A percentile compares a stretch with the other conserved stretches of the same genome.
Conservation (phyloP, 1,284 basidiomycete species). For the Leucoagaricus sp. region DNA sequence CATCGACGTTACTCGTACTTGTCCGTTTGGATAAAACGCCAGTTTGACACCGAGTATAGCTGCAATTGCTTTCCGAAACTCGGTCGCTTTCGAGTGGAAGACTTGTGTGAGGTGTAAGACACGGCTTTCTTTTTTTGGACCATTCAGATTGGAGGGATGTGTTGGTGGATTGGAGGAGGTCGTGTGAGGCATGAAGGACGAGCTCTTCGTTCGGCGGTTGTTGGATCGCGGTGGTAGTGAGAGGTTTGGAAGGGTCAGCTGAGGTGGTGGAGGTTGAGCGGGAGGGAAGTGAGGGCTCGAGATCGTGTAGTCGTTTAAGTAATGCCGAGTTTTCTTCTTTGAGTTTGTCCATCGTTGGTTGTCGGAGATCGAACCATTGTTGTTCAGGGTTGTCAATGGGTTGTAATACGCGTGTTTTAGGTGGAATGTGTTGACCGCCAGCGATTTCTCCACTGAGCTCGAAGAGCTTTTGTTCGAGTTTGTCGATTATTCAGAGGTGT, state of each 20-base stretch:
- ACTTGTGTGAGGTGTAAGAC: constrained; percentile 74
- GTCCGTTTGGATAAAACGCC: too few relatives aligned
- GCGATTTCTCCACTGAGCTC: constrained; percentile 75
- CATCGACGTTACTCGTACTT: too few relatives aligned
- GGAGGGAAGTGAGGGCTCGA: constrained; percentile 37
- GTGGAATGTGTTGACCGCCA: constrained; percentile 75
- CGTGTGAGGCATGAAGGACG: constrained; percentile 72
- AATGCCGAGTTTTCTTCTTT: constrained; percentile 77
- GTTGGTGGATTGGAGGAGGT: constrained; percentile 64
- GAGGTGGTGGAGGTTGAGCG: background rate
- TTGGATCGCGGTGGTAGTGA: too few relatives aligned
- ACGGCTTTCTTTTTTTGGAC: constrained; percentile 75
- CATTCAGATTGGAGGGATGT: constrained; percentile 58
- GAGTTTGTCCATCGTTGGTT: constrained; percentile 67
- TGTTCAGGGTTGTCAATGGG: constrained; percentile 77
- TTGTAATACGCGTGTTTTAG: constrained; percentile 68
- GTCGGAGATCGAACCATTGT: constrained; percentile 69
- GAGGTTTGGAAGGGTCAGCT: background rate
- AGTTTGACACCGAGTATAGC: too few relatives aligned
- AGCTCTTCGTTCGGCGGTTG: constrained; percentile 33
- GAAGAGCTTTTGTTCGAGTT: constrained; percentile 72
- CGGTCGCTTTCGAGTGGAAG: constrained; percentile 75
- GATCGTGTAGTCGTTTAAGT: constrained; percentile 54
- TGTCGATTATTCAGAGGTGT: constrained; percentile 11
- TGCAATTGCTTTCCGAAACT: too few relatives aligned